Percentiles rank a stretch among this genome's conserved stretches.
Evolutionary conservation across 2,329 filamentous ascomycete species (phyloP).

Genomic region (Apiospora phragmitis): DNA sequence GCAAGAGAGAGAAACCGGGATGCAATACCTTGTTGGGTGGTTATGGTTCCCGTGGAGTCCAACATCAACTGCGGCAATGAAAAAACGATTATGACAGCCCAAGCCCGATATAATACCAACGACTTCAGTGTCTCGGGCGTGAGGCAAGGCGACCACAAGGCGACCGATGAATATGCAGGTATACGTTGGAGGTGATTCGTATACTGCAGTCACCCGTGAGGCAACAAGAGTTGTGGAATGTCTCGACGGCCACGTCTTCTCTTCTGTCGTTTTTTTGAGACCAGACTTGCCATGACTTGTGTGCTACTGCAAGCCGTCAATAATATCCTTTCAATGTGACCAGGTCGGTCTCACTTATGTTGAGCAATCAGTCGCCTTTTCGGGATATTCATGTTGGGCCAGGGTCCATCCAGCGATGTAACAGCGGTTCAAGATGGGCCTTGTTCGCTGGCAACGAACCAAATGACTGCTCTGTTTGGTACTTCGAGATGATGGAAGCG

Average conservation of each 20-base stretch:
- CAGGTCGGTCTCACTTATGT: conserved; percentile 6
- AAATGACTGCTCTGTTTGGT: neutral
- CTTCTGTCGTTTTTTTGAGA: neutral
- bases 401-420: conserved; percentile 7
- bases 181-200: neutral
- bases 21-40: neutral
- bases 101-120: neutral
- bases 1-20: neutral
- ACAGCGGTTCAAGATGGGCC: conserved; percentile 8
- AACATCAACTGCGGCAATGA: neutral
- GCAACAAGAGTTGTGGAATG: neutral
- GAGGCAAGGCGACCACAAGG: neutral
- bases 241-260: neutral
- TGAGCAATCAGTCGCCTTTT: conserved; percentile 1
- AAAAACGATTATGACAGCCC: neutral
- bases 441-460: conserved; percentile 3
- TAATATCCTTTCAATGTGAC: conserved; percentile 2
- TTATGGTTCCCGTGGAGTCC: neutral
- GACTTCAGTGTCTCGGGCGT: neutral
- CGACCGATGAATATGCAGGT: neutral
- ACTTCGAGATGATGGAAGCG: conserved; percentile 1
- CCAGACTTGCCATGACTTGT: neutral
- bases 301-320: conserved; percentile 5
- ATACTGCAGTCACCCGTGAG: conserved; percentile 1
- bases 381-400: conserved; percentile 1